Conservation (phyloP, 2,329 filamentous ascomycete species). For the Botrytis fabae region DNA sequence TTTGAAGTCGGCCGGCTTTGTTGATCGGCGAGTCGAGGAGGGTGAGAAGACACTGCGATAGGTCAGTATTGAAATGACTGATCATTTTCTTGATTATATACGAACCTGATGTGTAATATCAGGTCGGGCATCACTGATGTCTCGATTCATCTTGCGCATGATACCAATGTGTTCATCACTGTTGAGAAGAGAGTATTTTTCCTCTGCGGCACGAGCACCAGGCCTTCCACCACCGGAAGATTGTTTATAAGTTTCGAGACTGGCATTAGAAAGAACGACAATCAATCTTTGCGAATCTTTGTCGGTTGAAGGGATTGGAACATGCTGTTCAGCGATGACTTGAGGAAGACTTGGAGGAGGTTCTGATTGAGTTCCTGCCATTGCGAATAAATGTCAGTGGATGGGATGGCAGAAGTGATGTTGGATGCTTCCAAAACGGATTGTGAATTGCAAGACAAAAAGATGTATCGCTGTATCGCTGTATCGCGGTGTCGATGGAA, state of each 20-base stretch:
- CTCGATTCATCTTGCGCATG: constrained; percentile 99
- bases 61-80: constrained; percentile 29
- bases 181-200: constrained; percentile 97
- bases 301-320: constrained; percentile 79
- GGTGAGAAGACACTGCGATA: constrained; percentile 82
- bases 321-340: constrained; percentile 89
- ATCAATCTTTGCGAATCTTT: constrained; percentile 91
- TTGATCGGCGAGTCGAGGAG: constrained; percentile 97
- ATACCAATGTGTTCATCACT: constrained; percentile 99
- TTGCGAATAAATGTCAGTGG: constrained; percentile 34
- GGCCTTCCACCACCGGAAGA: constrained; percentile 69
- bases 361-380: constrained; percentile 85
- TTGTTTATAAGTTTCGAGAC: constrained; percentile 95
- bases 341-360: constrained; percentile 88
- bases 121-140: constrained; percentile 95
- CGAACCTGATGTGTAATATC: constrained; percentile 98
- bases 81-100: constrained; percentile 32
- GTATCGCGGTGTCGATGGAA: neutral
- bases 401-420: constrained; percentile 23
- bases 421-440: neutral
- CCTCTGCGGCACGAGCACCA: constrained; percentile 62
- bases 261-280: constrained; percentile 95
- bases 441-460: neutral
- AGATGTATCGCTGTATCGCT: neutral
- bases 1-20: constrained; percentile 95